Base-by-base conservation (phyloP, 257 asterid species). In the Solanum clarkiae region DNA sequence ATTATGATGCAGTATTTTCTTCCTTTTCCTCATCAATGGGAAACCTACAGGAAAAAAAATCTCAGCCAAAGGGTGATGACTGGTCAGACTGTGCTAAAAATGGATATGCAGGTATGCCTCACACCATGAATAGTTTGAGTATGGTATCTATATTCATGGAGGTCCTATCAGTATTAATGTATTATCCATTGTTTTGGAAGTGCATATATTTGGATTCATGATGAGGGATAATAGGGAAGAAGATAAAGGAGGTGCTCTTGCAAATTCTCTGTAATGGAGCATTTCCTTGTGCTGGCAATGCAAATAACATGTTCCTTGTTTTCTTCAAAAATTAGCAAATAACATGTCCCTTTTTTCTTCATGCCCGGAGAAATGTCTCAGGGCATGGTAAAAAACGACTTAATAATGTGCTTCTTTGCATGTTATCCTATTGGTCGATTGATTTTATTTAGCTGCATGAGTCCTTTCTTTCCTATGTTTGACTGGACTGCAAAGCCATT, bases 71-170 rank as follows among this genome's bases (percentile, higher is more conserved):
- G 92, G 95, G 93, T 60, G 94, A 90, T 1, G 95, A 92, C 88
- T 92, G 95, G 97, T 94, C 98, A 17, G 97, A 95, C 1, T 94
- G 99, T 84, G 98, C 99, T 82, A 94, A 91, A 91, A 89, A 87
- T 49, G 99, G 99, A 86, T 96, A 94, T 87, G 92, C 98, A 87
- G 97, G 99, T 96, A 86, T 2, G 86, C 16, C 0, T 51, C 8
- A 8, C 47, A 77, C 26, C 24, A 51, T 51, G 82, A 51, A 51
- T 77, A 77, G 63, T 10, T 26, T 26, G 47, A 24, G 42, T 26
- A 29, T 77, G 47, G 11, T 22, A 51, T 75, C 81, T 24, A 13
- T 51, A 24, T 77, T 75, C 51, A 77, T 77, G 45, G 13, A 17
- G 79, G 57, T 45, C n/a, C 42, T 59, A 44, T 74, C 81, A n/a